Percentiles rank a stretch among this genome's conserved stretches.
These are phyloP conservation scores for Cryptococcus maquisensis DNA, from an alignment of 1,284 basidiomycete genomes.

Conservation along the genomic window DNA sequence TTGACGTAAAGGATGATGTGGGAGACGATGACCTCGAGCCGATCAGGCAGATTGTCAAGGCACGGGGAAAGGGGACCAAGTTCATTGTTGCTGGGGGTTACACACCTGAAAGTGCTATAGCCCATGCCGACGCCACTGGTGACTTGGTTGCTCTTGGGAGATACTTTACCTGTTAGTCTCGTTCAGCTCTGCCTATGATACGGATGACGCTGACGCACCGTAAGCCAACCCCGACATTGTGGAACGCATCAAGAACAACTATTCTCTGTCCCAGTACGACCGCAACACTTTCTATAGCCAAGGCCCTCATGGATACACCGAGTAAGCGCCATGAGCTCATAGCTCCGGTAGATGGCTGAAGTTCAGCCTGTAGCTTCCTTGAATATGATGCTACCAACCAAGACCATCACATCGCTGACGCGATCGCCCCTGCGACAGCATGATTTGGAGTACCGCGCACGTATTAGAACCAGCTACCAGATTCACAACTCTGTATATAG, in stretches of 20 bases:
- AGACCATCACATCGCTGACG: too few species aligned
- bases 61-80: slow-evolving; percentile 14
- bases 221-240: slow-evolving; percentile 56
- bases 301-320: slow-evolving; percentile 18
- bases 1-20: slow-evolving; percentile 19
- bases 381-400: too few species aligned
- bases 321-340: slow-evolving; percentile 3
- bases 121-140: slow-evolving; percentile 39
- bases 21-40: slow-evolving; percentile 16
- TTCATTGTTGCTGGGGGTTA: slow-evolving; percentile 57
- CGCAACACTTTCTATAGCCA: slow-evolving; percentile 22
- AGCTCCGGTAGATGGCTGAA: too few species aligned
- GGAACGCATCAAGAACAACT: slow-evolving; percentile 39
- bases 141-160: slow-evolving; percentile 54
- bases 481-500: too few species aligned
- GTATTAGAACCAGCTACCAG: not conserved
- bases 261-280: slow-evolving; percentile 36
- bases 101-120: slow-evolving; percentile 28
- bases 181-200: not conserved
- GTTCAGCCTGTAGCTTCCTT: too few species aligned
- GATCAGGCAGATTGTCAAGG: slow-evolving; percentile 15
- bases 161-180: slow-evolving; percentile 48
- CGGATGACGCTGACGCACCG: not conserved
- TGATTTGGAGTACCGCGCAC: not conserved
- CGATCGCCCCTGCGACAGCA: too few species aligned